Evolutionary conservation across 2,329 filamentous ascomycete species (phyloP).

Genomic region (Cordyceps cicadae): DNA sequence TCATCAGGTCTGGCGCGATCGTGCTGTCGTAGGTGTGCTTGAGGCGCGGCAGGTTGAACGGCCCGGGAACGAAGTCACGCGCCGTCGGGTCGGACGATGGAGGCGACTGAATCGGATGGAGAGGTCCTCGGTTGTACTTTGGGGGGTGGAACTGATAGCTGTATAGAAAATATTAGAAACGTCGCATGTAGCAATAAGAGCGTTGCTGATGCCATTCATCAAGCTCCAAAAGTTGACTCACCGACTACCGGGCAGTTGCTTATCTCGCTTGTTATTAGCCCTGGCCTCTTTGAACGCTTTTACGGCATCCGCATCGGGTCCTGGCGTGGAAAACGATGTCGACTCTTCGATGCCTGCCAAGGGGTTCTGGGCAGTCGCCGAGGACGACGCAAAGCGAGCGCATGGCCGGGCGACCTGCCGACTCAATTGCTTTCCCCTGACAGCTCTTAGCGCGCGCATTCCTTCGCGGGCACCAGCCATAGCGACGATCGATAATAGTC

Average conservation of each 20-base stretch:
- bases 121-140: slow-evolving; percentile 86
- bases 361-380: slow-evolving; percentile 26
- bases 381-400: slow-evolving; percentile 39
- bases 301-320: slow-evolving; percentile 29
- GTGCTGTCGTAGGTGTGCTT: slow-evolving; percentile 86
- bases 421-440: slow-evolving; percentile 23
- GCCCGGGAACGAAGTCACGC: slow-evolving; percentile 80
- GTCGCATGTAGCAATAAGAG: neutral
- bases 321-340: slow-evolving; percentile 39
- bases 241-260: slow-evolving; percentile 40
- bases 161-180: neutral
- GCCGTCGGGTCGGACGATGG: slow-evolving; percentile 77
- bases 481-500: slow-evolving; percentile 14
- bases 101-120: slow-evolving; percentile 90
- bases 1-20: slow-evolving; percentile 78
- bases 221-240: slow-evolving; percentile 19
- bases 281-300: slow-evolving; percentile 34
- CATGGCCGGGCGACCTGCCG: slow-evolving; percentile 19
- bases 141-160: slow-evolving; percentile 95
- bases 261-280: slow-evolving; percentile 26
- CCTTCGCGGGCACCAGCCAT: slow-evolving; percentile 37
- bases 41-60: slow-evolving; percentile 79
- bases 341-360: slow-evolving; percentile 43
- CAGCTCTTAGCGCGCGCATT: slow-evolving; percentile 26
- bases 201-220: neutral